phyloP scores from a whole-genome alignment of 2,329 filamentous ascomycete species.

The Fusarium pilosicola region DNA sequence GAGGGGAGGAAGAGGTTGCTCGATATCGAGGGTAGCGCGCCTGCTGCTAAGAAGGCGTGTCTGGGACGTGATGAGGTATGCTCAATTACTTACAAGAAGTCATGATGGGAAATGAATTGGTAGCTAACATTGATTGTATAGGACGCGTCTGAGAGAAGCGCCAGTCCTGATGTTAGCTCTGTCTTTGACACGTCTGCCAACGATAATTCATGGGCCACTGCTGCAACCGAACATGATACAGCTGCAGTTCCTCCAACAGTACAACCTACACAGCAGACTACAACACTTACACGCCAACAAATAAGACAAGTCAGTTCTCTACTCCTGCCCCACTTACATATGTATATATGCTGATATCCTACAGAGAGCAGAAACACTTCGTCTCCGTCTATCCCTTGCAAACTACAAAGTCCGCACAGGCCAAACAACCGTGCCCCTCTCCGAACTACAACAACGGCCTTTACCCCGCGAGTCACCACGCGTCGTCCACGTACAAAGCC shows the following conservation, averaged over 20 bases:
- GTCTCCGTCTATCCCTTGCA: conserved; percentile 75
- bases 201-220: conserved; percentile 61
- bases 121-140: conserved; percentile 15
- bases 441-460: conserved; percentile 61
- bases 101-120: neutral
- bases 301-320: conserved; percentile 57
- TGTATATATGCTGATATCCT: conserved; percentile 2
- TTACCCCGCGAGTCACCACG: conserved; percentile 38
- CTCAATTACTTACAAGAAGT: neutral
- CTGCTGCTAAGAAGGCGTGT: conserved; percentile 49
- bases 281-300: conserved; percentile 61
- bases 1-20: conserved; percentile 46
- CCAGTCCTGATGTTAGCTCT: conserved; percentile 57
- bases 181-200: conserved; percentile 61
- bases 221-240: conserved; percentile 60
- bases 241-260: conserved; percentile 11
- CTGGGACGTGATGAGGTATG: conserved; percentile 47
- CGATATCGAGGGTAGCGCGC: conserved; percentile 39
- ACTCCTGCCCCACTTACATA: neutral
- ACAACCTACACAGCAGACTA: conserved; percentile 5
- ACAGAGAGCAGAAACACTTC: conserved; percentile 72
- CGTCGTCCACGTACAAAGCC: conserved; percentile 41
- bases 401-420: conserved; percentile 80
- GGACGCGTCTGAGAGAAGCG: conserved; percentile 46
- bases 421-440: conserved; percentile 73